phyloP scores from a whole-genome alignment of 805 yeast genomes.

The Teunomyces atbi region DNA sequence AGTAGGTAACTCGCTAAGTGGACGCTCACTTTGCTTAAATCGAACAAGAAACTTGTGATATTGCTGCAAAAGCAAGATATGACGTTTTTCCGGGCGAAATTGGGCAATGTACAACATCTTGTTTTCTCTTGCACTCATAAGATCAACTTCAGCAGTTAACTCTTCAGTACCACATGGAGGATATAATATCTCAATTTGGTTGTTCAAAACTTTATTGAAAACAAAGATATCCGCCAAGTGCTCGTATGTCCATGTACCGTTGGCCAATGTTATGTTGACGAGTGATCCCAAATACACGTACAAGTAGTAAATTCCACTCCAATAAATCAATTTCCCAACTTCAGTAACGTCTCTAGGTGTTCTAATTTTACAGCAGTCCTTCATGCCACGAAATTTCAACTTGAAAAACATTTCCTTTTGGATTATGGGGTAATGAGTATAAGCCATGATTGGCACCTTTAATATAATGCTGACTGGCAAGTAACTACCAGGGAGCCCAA shows the following conservation, averaged over 20 bases:
- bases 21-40: constrained; percentile 14
- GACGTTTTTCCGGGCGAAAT: constrained; percentile 94
- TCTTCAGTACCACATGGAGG: constrained; percentile 88
- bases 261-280: constrained; percentile 66
- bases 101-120: constrained; percentile 74
- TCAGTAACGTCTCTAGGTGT: constrained; percentile 13
- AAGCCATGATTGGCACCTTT: constrained; percentile 75
- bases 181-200: constrained; percentile 52
- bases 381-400: constrained; percentile 33
- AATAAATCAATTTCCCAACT: constrained; percentile 52
- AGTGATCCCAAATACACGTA: constrained; percentile 68
- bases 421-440: constrained; percentile 93
- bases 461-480: constrained; percentile 57
- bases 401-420: constrained; percentile 83
- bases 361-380: constrained; percentile 17
- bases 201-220: constrained; percentile 24
- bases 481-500: constrained; percentile 89
- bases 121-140: constrained; percentile 25
- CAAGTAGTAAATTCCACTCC: constrained; percentile 62
- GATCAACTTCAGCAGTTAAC: constrained; percentile 11
- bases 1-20: constrained; percentile 41
- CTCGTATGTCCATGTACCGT: constrained; percentile 88
- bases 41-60: constrained; percentile 52
- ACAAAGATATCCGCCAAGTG: constrained; percentile 72
- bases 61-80: constrained; percentile 62